Base-by-base conservation (phyloP, 1,284 basidiomycete genomes). In the Marasmius tenuissimus region DNA sequence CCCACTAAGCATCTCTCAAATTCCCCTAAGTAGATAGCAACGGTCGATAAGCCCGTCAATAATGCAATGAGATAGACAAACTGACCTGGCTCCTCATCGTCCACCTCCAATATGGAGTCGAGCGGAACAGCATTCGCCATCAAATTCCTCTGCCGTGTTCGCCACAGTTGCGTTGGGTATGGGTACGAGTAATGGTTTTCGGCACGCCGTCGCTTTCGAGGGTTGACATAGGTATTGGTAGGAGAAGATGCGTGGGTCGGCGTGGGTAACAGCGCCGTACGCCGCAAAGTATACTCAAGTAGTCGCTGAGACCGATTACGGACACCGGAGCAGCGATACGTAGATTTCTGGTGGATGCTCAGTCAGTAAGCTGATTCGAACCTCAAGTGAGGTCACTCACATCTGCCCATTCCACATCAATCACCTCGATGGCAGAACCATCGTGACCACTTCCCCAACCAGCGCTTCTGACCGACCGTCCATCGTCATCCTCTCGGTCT, bases 391-490 rank as follows among this genome's bases (percentile, higher is more conserved):
- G 34, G 61, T 49, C 12, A 80, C 83, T 53, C 63, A 91, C 89
- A 77, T 85, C 76, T 47, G 85, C 79, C 69, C 89, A 85, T 66
- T 84, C 78, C 10, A 84, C 86, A 35, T 77, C 76, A 27, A 91
- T 68, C 52, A 91, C 80, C 74, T 91, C 89, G 67, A 92, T 81
- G 20, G 86, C 89, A 67, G 86, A 86, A 34, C 89, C 89, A 63
- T 91, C 89, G 66, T 92, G 90, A 5, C 86, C 85, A 65, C 82
- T 85, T 39, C 89, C 89, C 89, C 89, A 91, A 0, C 84, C 84
- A 18, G 84, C 85, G 72, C 88, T 91, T 47, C 84, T 75, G 66
- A 90, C 70, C 20, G 80, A 76, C 59, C 86, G 74, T 27, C 87
- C 87, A 68, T 89, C 91, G 45, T 85, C 82, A 40, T 59, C 58